Conservation (phyloP, 306 rosid species). For the Citrullus amarus region DNA sequence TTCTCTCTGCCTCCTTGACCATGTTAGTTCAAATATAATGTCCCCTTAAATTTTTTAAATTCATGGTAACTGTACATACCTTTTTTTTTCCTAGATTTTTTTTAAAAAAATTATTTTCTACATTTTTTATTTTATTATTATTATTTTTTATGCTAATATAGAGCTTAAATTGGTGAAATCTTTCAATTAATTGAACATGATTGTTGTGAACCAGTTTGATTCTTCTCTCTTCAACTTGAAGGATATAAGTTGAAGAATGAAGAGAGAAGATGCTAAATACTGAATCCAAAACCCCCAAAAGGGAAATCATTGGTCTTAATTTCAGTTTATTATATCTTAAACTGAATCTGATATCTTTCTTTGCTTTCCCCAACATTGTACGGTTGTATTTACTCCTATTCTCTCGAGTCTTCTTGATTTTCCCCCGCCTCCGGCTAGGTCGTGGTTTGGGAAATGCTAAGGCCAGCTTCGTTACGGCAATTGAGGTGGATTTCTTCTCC, state of each 20-base stretch:
- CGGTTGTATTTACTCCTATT: neutral
- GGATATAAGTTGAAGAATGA: neutral
- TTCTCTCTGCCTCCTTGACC: neutral
- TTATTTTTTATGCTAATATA: neutral
- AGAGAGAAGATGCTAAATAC: neutral
- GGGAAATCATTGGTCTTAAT: neutral
- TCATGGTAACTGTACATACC: neutral
- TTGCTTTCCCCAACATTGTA: neutral
- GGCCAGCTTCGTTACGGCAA: neutral
- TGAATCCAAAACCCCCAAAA: neutral
- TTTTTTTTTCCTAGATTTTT: neutral
- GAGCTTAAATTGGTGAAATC: neutral
- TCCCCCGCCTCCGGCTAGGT: neutral
- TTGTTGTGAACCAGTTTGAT: neutral
- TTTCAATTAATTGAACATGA: neutral
- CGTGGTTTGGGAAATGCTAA: neutral
- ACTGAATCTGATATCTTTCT: neutral
- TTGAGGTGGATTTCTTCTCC: conserved; percentile 6
- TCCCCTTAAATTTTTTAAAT: neutral
- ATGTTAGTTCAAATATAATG: neutral
- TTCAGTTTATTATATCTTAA: neutral
- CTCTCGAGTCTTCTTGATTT: neutral
- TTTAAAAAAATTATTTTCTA: no score
- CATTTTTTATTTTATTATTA: no score
- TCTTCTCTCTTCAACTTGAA: neutral